Percentiles rank a stretch among this genome's conserved stretches.
Conservation (phyloP, 2,329 filamentous ascomycete genomes). For the Fusarium duplospermum region DNA sequence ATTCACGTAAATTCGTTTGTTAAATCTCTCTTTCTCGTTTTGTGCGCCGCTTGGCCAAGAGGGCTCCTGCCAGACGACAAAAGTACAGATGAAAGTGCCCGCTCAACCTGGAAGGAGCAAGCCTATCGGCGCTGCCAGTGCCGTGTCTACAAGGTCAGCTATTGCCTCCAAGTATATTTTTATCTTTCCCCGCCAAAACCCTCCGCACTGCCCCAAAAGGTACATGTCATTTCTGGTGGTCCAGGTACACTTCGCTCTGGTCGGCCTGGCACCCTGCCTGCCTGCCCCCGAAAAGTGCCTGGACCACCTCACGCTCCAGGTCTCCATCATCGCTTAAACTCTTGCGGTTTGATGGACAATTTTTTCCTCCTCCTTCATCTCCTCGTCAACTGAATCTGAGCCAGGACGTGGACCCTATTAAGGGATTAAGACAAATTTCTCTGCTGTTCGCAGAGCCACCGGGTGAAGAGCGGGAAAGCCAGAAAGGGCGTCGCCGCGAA, state of each 20-base stretch:
- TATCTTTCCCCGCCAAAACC: background rate
- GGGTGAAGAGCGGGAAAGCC: background rate
- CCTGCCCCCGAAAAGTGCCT: slow-evolving; percentile 15
- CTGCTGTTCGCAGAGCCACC: background rate
- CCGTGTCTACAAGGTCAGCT: slow-evolving; percentile 7
- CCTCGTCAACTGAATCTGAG: slow-evolving; percentile 4
- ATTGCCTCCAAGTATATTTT: slow-evolving; percentile 15
- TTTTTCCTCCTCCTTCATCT: background rate
- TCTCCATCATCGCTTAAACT: slow-evolving; percentile 2
- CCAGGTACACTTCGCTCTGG: slow-evolving; percentile 15
- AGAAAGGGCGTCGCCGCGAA: background rate
- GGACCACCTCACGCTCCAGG: background rate
- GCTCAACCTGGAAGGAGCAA: slow-evolving; percentile 9
- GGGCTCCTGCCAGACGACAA: slow-evolving; percentile 5
- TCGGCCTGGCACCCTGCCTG: slow-evolving; percentile 6
- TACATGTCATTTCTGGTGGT: slow-evolving; percentile 13
- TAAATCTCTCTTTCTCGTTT: background rate
- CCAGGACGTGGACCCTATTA: background rate
- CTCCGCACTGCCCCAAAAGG: background rate
- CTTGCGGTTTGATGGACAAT: background rate
- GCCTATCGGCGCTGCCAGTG: background rate
- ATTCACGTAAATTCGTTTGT: background rate
- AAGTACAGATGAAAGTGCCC: slow-evolving; percentile 5
- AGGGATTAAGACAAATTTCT: background rate
- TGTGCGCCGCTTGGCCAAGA: background rate